Evolutionary conservation across 345 rosid genomes (phyloP), one percentile per base, ranked within the genome.

Genomic region (Rhizophora apiculata): DNA sequence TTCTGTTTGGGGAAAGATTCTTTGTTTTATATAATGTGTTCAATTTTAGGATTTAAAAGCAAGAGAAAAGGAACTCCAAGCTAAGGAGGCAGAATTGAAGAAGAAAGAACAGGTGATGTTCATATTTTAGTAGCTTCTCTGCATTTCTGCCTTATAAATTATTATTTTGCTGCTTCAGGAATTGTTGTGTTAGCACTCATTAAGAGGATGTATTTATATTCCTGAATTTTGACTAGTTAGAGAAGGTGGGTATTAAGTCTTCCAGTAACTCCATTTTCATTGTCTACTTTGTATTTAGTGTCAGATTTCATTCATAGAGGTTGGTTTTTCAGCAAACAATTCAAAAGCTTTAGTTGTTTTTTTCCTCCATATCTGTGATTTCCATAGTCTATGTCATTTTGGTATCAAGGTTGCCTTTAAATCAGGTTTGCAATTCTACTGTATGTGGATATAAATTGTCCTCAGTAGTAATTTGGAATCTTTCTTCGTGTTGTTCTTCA

Each of bases 41-140:
- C 61, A 64, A 76, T 62, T 75, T 20, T 74, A 96, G 99, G 98
- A 92, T 79, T 68, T 92, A 18, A 89, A 85, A 79, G 81, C 88
- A 22, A 92, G 82, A 85, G 98, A 96, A 84, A 90, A 80, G 88
- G 96, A 90, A 73, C 99, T 96, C 69, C 94, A 86, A 62, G 95
- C 90, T 68, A 96, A 86, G 76, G 99, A 96, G 85, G 93, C 95
- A 30, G 96, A 92, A 74, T 52, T 96, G 78, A 92, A 82, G 71
- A 90, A 62, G 69, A 87, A 82, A 76, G 98, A 96, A 71, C 96
- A 95, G 97, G 99, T 89, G 62, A 77, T 69, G 62, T 55, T 36
- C 60, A 19, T 61, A 49, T 37, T 32, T 31, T 72, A 64, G 56
- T 51, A 30, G 49, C 39, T 48, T 55, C 51, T 46, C 21, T 27